These are phyloP conservation scores for Petrea volubilis DNA, from an alignment of 257 asterid species.

Conservation along the genomic window DNA sequence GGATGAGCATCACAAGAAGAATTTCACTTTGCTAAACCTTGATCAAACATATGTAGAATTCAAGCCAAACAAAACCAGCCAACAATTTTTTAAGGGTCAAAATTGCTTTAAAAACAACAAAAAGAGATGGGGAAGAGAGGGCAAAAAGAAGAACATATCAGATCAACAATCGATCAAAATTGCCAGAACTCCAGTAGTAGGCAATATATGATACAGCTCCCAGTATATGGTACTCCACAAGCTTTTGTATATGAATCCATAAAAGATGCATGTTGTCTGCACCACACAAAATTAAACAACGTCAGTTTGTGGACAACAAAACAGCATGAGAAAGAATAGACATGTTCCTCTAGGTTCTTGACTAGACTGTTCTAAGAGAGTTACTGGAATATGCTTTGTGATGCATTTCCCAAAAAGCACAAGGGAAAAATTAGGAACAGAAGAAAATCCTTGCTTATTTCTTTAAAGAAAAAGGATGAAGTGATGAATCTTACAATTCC, in stretches of 20 bases:
- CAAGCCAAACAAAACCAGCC: not conserved
- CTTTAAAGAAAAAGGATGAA: not conserved
- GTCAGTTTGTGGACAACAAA: conserved; percentile 1
- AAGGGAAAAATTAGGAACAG: not conserved
- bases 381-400: not conserved
- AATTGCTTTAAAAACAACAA: not conserved
- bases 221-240: conserved; percentile 8
- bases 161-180: not conserved
- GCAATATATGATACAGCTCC: conserved; percentile 16
- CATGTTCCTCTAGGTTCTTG: not conserved
- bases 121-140: not conserved
- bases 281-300: not conserved
- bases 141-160: not conserved
- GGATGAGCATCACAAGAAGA: no score
- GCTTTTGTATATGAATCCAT: not conserved
- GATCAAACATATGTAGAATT: not conserved
- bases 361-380: not conserved
- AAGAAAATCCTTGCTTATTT: not conserved
- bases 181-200: not conserved
- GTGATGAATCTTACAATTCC: not conserved
- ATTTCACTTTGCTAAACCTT: conserved; percentile 11
- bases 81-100: not conserved
- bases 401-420: not conserved
- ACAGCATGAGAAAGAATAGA: not conserved
- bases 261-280: conserved; percentile 17